phyloP scores from a whole-genome alignment of 768 basidiomycete species.

The Mycena galericulata region DNA sequence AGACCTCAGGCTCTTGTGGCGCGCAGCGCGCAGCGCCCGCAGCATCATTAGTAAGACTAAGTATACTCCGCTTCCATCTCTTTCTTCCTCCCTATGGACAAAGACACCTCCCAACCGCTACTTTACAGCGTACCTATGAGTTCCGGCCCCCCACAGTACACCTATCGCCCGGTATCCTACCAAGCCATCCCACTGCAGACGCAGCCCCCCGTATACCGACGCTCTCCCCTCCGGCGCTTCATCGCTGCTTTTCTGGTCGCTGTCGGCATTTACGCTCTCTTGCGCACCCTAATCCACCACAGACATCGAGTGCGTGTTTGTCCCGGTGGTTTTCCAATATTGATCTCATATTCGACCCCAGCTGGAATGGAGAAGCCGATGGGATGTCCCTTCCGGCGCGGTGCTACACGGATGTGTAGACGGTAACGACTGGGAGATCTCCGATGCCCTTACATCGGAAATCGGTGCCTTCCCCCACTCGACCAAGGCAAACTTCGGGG shows the following conservation, averaged over 20 bases:
- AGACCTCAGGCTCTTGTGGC: too few species aligned
- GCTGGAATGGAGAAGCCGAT: not conserved
- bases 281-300: not conserved
- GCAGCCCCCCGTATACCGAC: not conserved
- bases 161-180: not conserved
- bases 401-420: too few species aligned
- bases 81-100: not conserved
- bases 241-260: not conserved
- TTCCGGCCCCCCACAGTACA: slow-evolving; percentile 8
- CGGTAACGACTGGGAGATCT: too few species aligned
- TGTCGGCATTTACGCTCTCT: not conserved
- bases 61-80: too few species aligned
- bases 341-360: not conserved
- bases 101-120: slow-evolving; percentile 6
- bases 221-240: slow-evolving; percentile 12
- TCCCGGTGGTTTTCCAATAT: too few species aligned
- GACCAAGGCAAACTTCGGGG: too few species aligned
- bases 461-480: too few species aligned
- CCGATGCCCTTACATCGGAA: too few species aligned
- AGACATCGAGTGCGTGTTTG: not conserved
- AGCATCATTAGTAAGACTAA: too few species aligned
- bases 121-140: not conserved
- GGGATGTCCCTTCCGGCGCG: not conserved
- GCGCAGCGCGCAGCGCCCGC: too few species aligned
- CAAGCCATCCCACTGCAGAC: slow-evolving; percentile 3